phyloP scores from a whole-genome alignment of 805 yeast genomes.

The Saccharomycopsis synnaedendra region DNA sequence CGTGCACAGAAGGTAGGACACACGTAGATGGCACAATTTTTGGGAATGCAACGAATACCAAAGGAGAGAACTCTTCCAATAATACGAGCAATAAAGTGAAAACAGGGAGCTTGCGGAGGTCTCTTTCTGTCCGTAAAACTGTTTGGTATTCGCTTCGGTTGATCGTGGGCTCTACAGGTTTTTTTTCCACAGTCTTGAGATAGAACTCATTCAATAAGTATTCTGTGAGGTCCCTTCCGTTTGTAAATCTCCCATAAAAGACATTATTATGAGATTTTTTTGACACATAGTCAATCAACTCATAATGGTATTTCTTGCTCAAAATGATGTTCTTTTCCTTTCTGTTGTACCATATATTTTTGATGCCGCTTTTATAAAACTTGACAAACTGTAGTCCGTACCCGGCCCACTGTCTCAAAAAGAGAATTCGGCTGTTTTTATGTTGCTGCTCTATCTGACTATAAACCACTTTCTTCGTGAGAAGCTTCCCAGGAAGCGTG shows the following conservation, averaged over 20 bases:
- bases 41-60: conserved; percentile 41
- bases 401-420: too few relatives aligned
- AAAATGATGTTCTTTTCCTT: conserved; percentile 21
- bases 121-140: conserved; percentile 31
- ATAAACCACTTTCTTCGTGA: too few relatives aligned
- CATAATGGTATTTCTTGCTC: conserved; percentile 20
- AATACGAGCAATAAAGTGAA: conserved; percentile 36
- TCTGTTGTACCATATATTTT: conserved; percentile 40
- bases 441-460: too few relatives aligned
- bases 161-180: conserved; percentile 19
- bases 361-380: conserved; percentile 50
- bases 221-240: conserved; percentile 26
- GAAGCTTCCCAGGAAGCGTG: too few relatives aligned
- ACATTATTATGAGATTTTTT: conserved; percentile 8
- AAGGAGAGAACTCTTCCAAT: conserved; percentile 44
- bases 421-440: too few relatives aligned
- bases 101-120: conserved; percentile 34
- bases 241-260: conserved; percentile 19
- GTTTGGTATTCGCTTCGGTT: conserved; percentile 35
- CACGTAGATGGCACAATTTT: conserved; percentile 50
- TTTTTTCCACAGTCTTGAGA: conserved; percentile 26
- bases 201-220: conserved; percentile 27
- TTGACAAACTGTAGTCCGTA: conserved; percentile 7
- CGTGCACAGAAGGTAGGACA: conserved; percentile 31
- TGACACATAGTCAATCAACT: conserved; percentile 15